These are phyloP conservation scores for Plasmodium ovale DNA, from an alignment of 169 alveolate species.

Conservation along the genomic window DNA sequence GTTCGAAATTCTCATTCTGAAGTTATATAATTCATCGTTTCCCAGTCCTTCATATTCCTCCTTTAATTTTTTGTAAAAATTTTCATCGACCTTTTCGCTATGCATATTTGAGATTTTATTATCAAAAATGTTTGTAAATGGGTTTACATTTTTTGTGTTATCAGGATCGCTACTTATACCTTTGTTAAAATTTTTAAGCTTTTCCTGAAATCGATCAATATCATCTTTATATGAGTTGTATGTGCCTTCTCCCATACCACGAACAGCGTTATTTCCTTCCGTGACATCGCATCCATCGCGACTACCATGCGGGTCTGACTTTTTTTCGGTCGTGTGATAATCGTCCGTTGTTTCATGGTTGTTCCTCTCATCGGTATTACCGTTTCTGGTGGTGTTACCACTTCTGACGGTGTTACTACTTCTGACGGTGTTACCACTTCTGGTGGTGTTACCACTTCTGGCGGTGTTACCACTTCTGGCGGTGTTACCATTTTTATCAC, in stretches of 20 bases:
- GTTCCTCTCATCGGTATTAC: neutral
- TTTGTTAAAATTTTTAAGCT: conserved; percentile 28
- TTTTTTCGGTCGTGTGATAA: neutral
- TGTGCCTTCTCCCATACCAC: neutral
- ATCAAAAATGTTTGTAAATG: conserved; percentile 27
- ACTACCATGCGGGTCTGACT: too few species aligned
- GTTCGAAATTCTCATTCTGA: conserved; percentile 57
- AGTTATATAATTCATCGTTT: conserved; percentile 35
- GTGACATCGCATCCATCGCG: neutral
- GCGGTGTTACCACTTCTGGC: neutral
- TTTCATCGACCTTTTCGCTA: conserved; percentile 70
- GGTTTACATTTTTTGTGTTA: conserved; percentile 8
- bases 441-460: neutral
- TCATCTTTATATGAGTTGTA: conserved; percentile 43
- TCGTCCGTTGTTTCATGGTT: neutral
- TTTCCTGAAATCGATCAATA: conserved; percentile 50
- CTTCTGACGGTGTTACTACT: neutral
- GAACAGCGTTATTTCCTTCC: neutral
- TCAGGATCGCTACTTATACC: neutral
- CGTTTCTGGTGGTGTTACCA: neutral
- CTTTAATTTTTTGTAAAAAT: conserved; percentile 67
- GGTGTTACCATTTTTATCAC: neutral
- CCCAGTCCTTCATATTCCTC: conserved; percentile 56
- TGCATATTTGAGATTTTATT: conserved; percentile 21
- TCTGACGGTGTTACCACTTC: neutral